These are phyloP conservation scores for Euphorbia corollata DNA, from an alignment of 441 rosid species.

Conservation along the genomic window DNA sequence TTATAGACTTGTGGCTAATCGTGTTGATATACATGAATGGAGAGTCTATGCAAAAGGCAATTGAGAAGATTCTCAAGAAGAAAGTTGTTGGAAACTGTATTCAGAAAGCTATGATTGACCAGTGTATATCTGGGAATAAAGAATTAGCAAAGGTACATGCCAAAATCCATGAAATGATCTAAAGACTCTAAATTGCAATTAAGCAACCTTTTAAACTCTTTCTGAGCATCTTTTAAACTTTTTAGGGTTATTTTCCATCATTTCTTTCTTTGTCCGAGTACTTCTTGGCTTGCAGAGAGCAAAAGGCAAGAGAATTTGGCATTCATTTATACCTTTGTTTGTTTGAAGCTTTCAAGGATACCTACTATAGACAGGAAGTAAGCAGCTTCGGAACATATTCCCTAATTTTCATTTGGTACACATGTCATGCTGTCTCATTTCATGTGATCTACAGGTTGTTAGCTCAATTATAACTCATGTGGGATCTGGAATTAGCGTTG, in stretches of 20 bases:
- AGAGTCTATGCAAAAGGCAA: slow-evolving; percentile 43
- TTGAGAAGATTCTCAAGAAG: slow-evolving; percentile 64
- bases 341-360: slow-evolving; percentile 59
- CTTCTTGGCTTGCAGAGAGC: slow-evolving; percentile 71
- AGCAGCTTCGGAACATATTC: slow-evolving; percentile 17
- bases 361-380: slow-evolving; percentile 75
- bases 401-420: slow-evolving; percentile 8
- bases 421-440: slow-evolving; percentile 16
- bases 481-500: slow-evolving; percentile 65
- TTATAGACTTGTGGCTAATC: slow-evolving; percentile 75
- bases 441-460: slow-evolving; percentile 49
- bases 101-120: slow-evolving; percentile 57
- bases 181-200: slow-evolving; percentile 4
- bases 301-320: slow-evolving; percentile 65
- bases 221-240: slow-evolving; percentile 12
- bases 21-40: slow-evolving; percentile 61
- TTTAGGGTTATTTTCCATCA: slow-evolving; percentile 60
- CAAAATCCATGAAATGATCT: slow-evolving; percentile 4
- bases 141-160: slow-evolving; percentile 55
- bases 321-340: slow-evolving; percentile 47
- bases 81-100: slow-evolving; percentile 64
- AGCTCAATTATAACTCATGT: slow-evolving; percentile 77
- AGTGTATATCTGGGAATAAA: slow-evolving; percentile 60
- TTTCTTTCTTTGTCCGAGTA: slow-evolving; percentile 70
- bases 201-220: slow-evolving; percentile 18